Base-by-base conservation (phyloP, 495 filamentous ascomycete species). In the Xylaria palmicola region DNA sequence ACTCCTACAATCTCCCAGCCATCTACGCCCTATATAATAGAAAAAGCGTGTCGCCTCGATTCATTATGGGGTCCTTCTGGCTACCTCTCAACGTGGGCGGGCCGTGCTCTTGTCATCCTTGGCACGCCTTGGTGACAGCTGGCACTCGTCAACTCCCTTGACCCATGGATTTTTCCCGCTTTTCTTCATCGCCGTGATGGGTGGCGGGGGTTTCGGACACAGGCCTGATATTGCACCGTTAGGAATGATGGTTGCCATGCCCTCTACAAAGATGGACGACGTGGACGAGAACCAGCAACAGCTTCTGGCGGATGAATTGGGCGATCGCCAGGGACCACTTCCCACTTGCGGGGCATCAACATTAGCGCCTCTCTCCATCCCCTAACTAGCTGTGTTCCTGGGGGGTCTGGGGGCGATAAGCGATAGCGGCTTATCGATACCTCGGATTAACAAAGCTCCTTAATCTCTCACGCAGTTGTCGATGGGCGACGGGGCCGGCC, bases 401-500 rank as follows among this genome's bases (percentile, higher is more conserved):
- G 29, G 6, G 17, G 17, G 10, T 17, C 29, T 3, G 26, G 39
- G n/a, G 50, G 32, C 41, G 41, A 57, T 57, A 57, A 36, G 41
- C 29, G 54, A 55, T 55, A 13, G 13, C 15, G 9, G 0, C 52
- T 55, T 55, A 57, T 57, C 55, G 8, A 12, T 12, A 4, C 8
- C 0, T n/a, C 58, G 36, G 55, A 58, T 48, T 37, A 58, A 48
- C 32, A 19, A 36, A 58, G 55, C 9, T 58, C 41, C 24, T 4
- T 37, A 6, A 13, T 22, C 29, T 3, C 22, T 19, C 4, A 13
- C 24, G 29, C 12, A 17, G 6, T 37, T 39, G 39, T 49, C 55
- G 55, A 58, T 58, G 49, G 55, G 29, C 39, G 55, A 58, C 49
- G 55, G 55, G 43, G 26, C 43, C 32, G 36, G 44, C 41, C 49